A percentile compares a stretch with the other conserved stretches of the same genome.
Conservation (phyloP, 2,329 filamentous ascomycete species). For the Alternaria sp. region DNA sequence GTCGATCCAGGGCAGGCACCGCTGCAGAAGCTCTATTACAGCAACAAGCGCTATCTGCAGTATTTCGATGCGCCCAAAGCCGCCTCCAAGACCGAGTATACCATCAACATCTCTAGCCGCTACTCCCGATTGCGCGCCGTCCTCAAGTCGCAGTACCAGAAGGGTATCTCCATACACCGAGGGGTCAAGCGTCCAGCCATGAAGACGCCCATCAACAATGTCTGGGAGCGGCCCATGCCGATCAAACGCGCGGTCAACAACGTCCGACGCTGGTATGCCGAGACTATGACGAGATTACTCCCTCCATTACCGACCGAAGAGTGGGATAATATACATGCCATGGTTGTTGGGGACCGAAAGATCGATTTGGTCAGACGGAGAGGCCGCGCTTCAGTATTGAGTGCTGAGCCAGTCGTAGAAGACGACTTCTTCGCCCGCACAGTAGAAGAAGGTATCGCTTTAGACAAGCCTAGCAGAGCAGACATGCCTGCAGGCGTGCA, state of each 20-base stretch:
- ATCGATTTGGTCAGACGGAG: slow-evolving; percentile 34
- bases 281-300: slow-evolving; percentile 50
- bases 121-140: slow-evolving; percentile 40
- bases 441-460: slow-evolving; percentile 24
- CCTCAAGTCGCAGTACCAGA: slow-evolving; percentile 32
- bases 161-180: slow-evolving; percentile 23
- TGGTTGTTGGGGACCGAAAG: slow-evolving; percentile 45
- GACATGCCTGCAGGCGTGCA: slow-evolving; percentile 28
- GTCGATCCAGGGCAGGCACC: slow-evolving; percentile 15
- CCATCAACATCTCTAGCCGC: slow-evolving; percentile 37
- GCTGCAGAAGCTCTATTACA: slow-evolving; percentile 47
- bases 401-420: neutral
- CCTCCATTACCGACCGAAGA: slow-evolving; percentile 54
- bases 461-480: slow-evolving; percentile 36
- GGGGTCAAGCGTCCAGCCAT: slow-evolving; percentile 33
- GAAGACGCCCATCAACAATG: slow-evolving; percentile 52
- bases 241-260: slow-evolving; percentile 52
- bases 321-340: slow-evolving; percentile 51
- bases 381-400: slow-evolving; percentile 5
- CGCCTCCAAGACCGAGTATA: slow-evolving; percentile 14
- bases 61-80: slow-evolving; percentile 39
- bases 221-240: slow-evolving; percentile 56
- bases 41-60: slow-evolving; percentile 34
- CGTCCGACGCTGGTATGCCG: slow-evolving; percentile 52
- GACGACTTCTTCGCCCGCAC: slow-evolving; percentile 8